Conservation (phyloP, 139 green algal genomes). For the Picochlorum sp. region DNA sequence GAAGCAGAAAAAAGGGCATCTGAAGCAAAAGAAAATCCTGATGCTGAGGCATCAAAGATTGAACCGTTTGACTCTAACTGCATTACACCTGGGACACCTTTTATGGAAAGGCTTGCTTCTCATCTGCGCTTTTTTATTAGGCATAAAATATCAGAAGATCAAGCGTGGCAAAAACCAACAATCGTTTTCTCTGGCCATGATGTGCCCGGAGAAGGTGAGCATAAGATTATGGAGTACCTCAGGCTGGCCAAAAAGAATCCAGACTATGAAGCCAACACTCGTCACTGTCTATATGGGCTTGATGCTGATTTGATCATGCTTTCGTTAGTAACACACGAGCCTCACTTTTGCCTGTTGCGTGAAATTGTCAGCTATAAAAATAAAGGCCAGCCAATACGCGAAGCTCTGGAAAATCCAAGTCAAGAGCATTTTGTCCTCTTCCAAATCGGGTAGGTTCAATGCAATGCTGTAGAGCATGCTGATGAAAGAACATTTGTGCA, state of each 20-base stretch:
- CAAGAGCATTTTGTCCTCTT: conserved; percentile 88
- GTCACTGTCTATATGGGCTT: conserved; percentile 92
- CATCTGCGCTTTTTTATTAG: conserved; percentile 84
- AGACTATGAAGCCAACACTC: conserved; percentile 46
- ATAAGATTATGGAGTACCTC: conserved; percentile 99
- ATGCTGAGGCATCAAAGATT: conserved; percentile 22
- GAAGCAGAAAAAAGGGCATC: neutral
- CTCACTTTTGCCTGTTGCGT: conserved; percentile 89
- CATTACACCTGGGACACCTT: conserved; percentile 78
- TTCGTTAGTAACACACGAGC: conserved; percentile 88
- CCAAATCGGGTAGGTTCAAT: conserved; percentile 60
- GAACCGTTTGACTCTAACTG: conserved; percentile 86
- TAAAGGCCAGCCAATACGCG: conserved; percentile 66
- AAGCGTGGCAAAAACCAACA: conserved; percentile 61
- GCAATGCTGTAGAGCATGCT: neutral
- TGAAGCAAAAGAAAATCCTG: conserved; percentile 32
- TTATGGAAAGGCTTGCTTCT: conserved; percentile 58
- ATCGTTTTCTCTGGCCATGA: conserved; percentile 81
- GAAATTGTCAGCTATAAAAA: conserved; percentile 59
- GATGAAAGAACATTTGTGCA: neutral
- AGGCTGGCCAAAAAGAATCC: conserved; percentile 38
- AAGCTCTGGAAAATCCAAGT: conserved; percentile 77
- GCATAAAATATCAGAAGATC: conserved; percentile 74
- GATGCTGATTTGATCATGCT: conserved; percentile 96
- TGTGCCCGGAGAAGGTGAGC: conserved; percentile 90